Evolutionary conservation across 2,329 filamentous ascomycete genomes (phyloP).

Genomic region (Sclerotinia spermophila): DNA sequence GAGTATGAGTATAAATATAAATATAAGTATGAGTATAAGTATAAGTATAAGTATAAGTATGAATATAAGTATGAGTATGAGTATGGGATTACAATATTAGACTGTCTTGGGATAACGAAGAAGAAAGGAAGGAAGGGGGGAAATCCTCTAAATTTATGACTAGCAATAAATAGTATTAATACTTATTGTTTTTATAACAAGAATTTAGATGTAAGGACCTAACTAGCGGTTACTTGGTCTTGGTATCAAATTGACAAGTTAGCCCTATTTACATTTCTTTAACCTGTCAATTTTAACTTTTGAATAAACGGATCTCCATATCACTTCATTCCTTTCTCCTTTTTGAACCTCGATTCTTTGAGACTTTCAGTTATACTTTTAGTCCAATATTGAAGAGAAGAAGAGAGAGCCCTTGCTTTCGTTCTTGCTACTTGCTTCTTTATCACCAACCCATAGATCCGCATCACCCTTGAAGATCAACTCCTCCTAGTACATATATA

Average conservation of each 20-base stretch:
- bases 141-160: neutral
- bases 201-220: neutral
- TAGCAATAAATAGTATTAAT: neutral
- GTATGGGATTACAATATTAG: too few relatives aligned
- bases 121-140: neutral
- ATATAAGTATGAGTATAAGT: too few relatives aligned
- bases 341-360: neutral
- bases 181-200: neutral
- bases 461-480: neutral
- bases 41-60: too few relatives aligned
- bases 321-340: neutral
- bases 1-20: too few relatives aligned
- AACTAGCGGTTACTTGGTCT: constrained; percentile 2
- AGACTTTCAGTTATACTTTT: neutral
- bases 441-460: neutral
- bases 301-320: neutral
- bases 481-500: too few relatives aligned
- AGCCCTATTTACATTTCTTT: neutral
- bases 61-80: too few relatives aligned
- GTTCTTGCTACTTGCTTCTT: neutral
- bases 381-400: neutral
- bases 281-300: neutral
- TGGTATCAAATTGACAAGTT: neutral
- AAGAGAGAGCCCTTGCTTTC: neutral
- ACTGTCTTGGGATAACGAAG: neutral